Evolutionary conservation across 2,329 filamentous ascomycete genomes (phyloP), one percentile per base, ranked within the genome.

Genomic region (Penicillium occitanis): DNA sequence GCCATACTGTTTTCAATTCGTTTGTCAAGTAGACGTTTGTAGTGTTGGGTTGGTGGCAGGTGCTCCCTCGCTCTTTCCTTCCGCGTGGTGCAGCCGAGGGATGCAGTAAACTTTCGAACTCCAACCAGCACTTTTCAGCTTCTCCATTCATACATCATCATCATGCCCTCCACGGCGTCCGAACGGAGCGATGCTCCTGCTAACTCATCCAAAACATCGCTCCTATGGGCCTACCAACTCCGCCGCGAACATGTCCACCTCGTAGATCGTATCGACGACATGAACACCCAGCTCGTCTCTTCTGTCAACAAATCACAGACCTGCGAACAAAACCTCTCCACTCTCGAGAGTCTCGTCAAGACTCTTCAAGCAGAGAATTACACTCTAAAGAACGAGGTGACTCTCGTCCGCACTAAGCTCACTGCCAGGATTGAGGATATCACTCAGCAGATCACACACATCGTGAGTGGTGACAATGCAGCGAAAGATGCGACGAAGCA

Each of bases 201-300:
- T 53, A 61, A 10, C 17, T 51, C 63, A 35, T 65, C 66, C 53
- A 68, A 61, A 37, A 60, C 69, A 66, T 70, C 74, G 7, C 70
- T 79, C 25, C 76, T 80, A 61, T 79, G 77, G 78, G 76, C 75
- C 5, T 73, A 78, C 68, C 73, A 79, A 62, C 71, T 79, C n/a
- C 76, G 74, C 19, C 76, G 76, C 22, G 75, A 78, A 66, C 75
- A 78, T 66, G 70, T 73, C 51, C 71, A 72, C 33, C 71, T 79
- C 8, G 68, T 73, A 19, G 66, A 72, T 13, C 71, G 73, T 30
- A 66, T 78, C 55, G 68, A 72, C 7, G 67, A 58, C 42, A 63
- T 74, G 2, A 71, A 72, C 35, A 17, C 28, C 28, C 68, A 57
- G 60, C 65, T 69, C 8, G 25, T 35, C 30, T 70, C 58, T 59